Percentiles rank a stretch among this genome's conserved stretches.
These are phyloP conservation scores for Rhizomucor miehei DNA, from an alignment of 371 early-diverging fungal genomes.

Conservation along the genomic window DNA sequence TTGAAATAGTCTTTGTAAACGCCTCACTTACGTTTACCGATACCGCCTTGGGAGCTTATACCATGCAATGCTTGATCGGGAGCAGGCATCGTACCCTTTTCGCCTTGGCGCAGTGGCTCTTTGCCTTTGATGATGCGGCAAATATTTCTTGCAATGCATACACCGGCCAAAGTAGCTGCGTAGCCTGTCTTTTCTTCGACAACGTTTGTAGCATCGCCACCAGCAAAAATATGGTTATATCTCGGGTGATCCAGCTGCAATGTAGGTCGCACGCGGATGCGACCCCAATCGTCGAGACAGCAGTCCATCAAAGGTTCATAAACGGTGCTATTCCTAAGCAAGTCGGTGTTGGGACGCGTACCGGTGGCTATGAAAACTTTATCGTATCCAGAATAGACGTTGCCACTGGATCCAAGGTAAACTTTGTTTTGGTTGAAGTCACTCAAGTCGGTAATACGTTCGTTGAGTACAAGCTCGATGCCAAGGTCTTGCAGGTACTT, in stretches of 20 bases:
- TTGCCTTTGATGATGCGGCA: constrained; percentile 47
- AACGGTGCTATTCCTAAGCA: constrained; percentile 17
- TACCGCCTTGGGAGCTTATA: constrained; percentile 38
- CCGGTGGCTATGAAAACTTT: constrained; percentile 45
- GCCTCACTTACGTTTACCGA: constrained; percentile 37
- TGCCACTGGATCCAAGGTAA: constrained; percentile 28
- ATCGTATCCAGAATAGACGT: constrained; percentile 28
- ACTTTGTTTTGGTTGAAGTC: constrained; percentile 14
- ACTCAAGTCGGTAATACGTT: constrained; percentile 40
- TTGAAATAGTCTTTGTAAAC: not conserved
- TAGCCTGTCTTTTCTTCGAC: constrained; percentile 62
- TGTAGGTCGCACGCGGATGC: constrained; percentile 57
- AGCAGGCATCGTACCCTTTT: constrained; percentile 34
- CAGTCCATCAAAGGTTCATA: constrained; percentile 13
- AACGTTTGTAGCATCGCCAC: constrained; percentile 65
- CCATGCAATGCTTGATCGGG: constrained; percentile 38
- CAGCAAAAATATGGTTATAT: constrained; percentile 63
- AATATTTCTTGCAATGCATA: constrained; percentile 49
- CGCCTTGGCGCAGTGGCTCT: constrained; percentile 35
- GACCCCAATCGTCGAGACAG: constrained; percentile 31
- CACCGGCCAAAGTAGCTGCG: constrained; percentile 54
- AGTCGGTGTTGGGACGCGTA: constrained; percentile 27
- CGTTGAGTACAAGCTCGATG: constrained; percentile 62
- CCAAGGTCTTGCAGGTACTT: constrained; percentile 52
- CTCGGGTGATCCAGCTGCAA: constrained; percentile 58